Base-by-base conservation (phyloP, 1,284 basidiomycete genomes). In the Trichosporon coremiiforme region DNA sequence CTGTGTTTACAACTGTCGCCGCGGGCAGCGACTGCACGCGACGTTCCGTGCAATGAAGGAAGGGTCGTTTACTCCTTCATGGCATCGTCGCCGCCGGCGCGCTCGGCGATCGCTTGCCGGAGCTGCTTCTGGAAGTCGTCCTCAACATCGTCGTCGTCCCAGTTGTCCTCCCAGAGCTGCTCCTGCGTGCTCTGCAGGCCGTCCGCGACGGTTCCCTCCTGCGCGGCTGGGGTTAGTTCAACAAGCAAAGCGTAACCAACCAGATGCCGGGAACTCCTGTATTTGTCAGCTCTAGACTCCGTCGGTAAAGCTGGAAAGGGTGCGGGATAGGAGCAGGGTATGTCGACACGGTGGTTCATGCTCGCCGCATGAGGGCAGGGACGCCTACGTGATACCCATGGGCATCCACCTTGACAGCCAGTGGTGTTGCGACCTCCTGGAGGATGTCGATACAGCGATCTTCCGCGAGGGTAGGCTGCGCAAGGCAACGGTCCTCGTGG, bases 61-160 rank as follows among this genome's bases (percentile, higher is more conserved):
- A n/a, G 7, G 57, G 22, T 53, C 17, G 50, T 53, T 47, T 73
- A 83, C 67, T 80, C 80, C 77, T 83, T 83, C 81, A 82, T 82
- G 31, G 77, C 70, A 57, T 75, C 75, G 64, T 80, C 80, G 66
- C 75, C 78, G 41, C 80, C 80, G 10, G 74, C 71, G 35, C 79
- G 77, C 70, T 80, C 78, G 53, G 75, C 74, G 25, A 82, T 81
- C 2, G 81, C 81, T 62, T 68, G 68, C 36, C 96, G 89, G 76
- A 99, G 85, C 84, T 97, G 94, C 70, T 93, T 90, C 78, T 94
- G 95, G 81, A 98, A 99, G 77, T 98, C 94, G 79, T 98, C 95
- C 82, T 97, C 96, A 72, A 97, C 90, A 83, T 98, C 95, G 84
- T 99, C 96, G 78, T 99, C 96, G 79, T 99, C 96, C 96, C 96